Base-by-base conservation (phyloP, 371 early-diverging fungal species). In the Rhizopus delemar region DNA sequence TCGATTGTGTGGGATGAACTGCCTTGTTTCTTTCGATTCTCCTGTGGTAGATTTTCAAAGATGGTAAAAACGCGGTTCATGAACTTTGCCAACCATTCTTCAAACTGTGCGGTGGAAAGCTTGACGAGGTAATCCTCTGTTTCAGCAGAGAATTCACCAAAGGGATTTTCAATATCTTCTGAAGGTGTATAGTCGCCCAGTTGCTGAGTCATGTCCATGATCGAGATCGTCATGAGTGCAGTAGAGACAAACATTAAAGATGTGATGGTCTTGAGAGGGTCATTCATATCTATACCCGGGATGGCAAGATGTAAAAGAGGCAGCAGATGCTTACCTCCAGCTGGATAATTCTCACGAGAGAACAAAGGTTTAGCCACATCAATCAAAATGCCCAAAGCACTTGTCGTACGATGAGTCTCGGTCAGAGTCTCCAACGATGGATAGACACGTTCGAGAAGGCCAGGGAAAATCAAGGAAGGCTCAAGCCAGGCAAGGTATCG, bases 251-350 rank as follows among this genome's bases (percentile, higher is more conserved):
- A 95, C 65, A 89, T 63, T 15, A 93, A 60, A 0, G 95, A 80
- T 16, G 82, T 73, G 50, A 83, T 78, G 2, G 96, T 84, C 70
- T 95, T 96, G 45, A 72, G 71, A 1, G 90, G 87, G 57, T 96
- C 96, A 65, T 95, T 95, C 71, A 93, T 77, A 63, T 96, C 96
- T 22, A 96, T 90, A 13, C 95, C 96, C 0, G 95, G 95, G 8
- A 93, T 82, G 1, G 85, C 83, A 2, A 94, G 72, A 46, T 86
- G 83, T 39, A 96, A 68, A 48, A 96, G 70, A 5, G 89, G 85
- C 0, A 86, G 61, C 0, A 96, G 57, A 59, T 95, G 92, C 60
- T 86, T 86, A 5, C 89, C 95, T n/a, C 96, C 96, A 31, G 85
- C 81, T 4, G 94, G 89, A 65, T 88, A 95, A 63, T 88, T 83